Evolutionary conservation across 805 yeast species (phyloP), one percentile per base, ranked within the genome.

Genomic region (Zygoascus bituminiphila): DNA sequence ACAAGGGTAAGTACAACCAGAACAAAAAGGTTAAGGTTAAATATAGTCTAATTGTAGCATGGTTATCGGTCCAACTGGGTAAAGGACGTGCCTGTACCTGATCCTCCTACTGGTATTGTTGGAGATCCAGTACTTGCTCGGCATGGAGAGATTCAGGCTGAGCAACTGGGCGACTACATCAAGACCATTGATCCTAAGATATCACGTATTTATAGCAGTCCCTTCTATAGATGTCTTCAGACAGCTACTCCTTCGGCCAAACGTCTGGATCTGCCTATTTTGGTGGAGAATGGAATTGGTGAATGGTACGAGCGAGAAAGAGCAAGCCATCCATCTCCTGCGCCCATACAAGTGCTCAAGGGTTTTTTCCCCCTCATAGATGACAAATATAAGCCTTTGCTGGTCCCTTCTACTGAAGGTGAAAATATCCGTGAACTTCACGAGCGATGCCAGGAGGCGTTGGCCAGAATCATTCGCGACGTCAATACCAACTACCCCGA

Each of bases 1-100:
- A 52, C 62, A 9, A 39, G 62, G 26, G 60, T 55, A 51, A 29
- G 60, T 53, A 26, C 19, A 12, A n/a, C 12, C 22, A n/a, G 33
- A 4, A 29, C 33, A 29, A 29, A 29, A 12, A 29, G n/a, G 3
- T 15, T 4, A 15, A 6, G 33, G 33, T 29, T 29, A 4, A 44
- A 6, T 29, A 29, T 29, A 15, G 10, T 29, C n/a, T 15, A 46
- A 21, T 1, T 25, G 44, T 23, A 58, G 65, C 98, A 91, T 65
- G 98, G 98, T 0, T 87, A 77, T 67, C 72, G 98, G 50, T 80
- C 95, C 45, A 88, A 89, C 61, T 88, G 96, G 96, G 71, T 77
- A 59, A 51, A 77, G 70, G 60, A 57, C 45, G 54, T 51, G 22
- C 70, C 75, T 6, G 66, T 68, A 1, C 95, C 95, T 21, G 84